Evolutionary conservation across 2,329 filamentous ascomycete species (phyloP), one percentile per base, ranked within the genome.

Genomic region (Fusarium redolens): DNA sequence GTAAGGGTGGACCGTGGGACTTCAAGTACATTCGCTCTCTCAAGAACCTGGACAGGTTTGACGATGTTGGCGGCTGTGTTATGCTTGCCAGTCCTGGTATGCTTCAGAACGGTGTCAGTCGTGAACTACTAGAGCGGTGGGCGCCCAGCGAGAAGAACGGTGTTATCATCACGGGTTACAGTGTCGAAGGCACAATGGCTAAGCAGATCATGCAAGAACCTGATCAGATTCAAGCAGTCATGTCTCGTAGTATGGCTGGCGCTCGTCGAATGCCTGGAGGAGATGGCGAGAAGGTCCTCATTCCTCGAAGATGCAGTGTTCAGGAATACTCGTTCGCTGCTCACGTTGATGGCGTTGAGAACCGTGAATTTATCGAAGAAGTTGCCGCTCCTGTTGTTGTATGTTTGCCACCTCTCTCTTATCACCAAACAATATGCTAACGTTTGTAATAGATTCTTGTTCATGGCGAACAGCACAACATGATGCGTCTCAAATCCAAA

Each of bases 1-100:
- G 90, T 12, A 95, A 93, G 78, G 95, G 93, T 40, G 93, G 93
- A 1, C 96, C 96, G 0, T 99, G 96, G 95, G 96, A 99, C 78
- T 98, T 99, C 83, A 94, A 94, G 75, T 97, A 93, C 79, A 96
- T 99, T 62, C 91, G 96, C 62, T 96, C 94, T 55, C 86, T 99
- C 71, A 97, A 97, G 81, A 97, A 92, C 74, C 88, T 99, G 8
- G 96, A 99, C 78, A 91, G 96, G 14, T 99, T 99, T 79, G 96
- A 99, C 78, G 96, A 99, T 82, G 90, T 98, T 15, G 96, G 96
- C 47, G 92, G 94, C 12, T 98, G 96, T 80, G 95, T 99, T 60
- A 98, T 99, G 94, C 90, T 99, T 60, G 96, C 96, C 9, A 97
- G 93, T 76, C 96, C 96, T 1, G 96, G 96, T 91, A 98, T 99